Evolutionary conservation across 371 early-diverging fungal species (phyloP).

Genomic region (Choanephora cucurbitarum): DNA sequence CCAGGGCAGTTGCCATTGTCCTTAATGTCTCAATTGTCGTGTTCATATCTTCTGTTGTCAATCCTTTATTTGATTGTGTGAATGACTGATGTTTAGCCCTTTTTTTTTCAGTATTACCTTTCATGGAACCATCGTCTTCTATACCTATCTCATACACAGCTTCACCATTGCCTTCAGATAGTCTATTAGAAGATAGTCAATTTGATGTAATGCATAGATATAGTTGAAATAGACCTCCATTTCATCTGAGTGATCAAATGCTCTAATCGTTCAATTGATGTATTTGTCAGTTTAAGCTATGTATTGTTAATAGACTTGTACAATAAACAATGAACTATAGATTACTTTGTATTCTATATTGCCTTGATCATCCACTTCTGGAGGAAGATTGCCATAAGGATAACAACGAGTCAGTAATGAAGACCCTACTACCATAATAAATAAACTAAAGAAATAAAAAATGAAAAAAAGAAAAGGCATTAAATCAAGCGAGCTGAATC

Average conservation of each 20-base stretch:
- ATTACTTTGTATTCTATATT: conserved; percentile 91
- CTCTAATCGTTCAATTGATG: conserved; percentile 70
- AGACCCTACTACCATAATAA: not conserved
- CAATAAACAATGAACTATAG: not conserved
- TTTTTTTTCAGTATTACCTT: conserved; percentile 56
- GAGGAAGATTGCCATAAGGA: conserved; percentile 58
- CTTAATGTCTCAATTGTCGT: conserved; percentile 61
- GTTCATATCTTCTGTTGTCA: conserved; percentile 57
- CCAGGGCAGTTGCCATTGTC: conserved; percentile 63
- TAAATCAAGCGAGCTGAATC: no score
- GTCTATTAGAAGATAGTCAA: no score
- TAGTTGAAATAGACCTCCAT: no score
- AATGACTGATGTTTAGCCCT: no score
- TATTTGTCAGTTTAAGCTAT: conserved; percentile 77
- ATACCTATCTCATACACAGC: conserved; percentile 92
- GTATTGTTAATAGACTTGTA: conserved; percentile 1
- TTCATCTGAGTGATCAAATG: conserved; percentile 92
- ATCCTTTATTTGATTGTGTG: no score
- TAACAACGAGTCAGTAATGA: conserved; percentile 24
- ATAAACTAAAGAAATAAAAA: no score
- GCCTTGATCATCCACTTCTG: conserved; percentile 82
- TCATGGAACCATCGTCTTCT: conserved; percentile 80
- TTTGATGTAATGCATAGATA: no score
- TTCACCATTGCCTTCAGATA: conserved; percentile 88
- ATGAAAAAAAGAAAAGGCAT: no score